Percentiles rank a stretch among this genome's conserved stretches.
phyloP scores from a whole-genome alignment of 768 basidiomycete species.

The Amanita pallidorosea region DNA sequence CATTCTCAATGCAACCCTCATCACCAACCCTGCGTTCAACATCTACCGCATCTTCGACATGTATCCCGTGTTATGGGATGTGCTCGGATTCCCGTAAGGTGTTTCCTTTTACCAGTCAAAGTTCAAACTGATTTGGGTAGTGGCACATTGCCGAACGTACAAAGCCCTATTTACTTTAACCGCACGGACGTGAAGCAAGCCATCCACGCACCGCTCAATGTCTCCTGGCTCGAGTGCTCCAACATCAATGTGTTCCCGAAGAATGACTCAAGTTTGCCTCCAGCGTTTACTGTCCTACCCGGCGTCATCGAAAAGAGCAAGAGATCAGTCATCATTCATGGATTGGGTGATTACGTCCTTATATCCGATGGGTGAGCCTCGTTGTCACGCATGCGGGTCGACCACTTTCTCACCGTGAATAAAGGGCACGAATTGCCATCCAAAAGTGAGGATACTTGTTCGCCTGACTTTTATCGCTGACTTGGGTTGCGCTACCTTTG shows the following conservation, averaged over 20 bases:
- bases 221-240: conserved; percentile 57
- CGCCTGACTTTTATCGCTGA: not conserved
- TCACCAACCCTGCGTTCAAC: conserved; percentile 66
- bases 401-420: not conserved
- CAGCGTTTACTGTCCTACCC: conserved; percentile 56
- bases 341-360: conserved; percentile 61
- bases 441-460: conserved; percentile 38
- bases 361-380: conserved; percentile 59
- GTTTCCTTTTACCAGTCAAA: not conserved
- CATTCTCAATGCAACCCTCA: conserved; percentile 51
- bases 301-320: conserved; percentile 69
- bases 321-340: conserved; percentile 60
- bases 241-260: conserved; percentile 47
- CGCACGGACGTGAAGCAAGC: conserved; percentile 54
- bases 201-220: conserved; percentile 58
- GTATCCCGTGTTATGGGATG: conserved; percentile 67
- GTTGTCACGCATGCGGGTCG: not conserved
- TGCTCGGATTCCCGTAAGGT: conserved; percentile 69
- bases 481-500: not conserved
- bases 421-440: conserved; percentile 46
- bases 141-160: conserved; percentile 43
- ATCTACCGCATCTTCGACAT: conserved; percentile 73
- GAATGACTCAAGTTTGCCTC: conserved; percentile 50
- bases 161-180: conserved; percentile 63
- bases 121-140: conserved; percentile 17